Conservation (phyloP, 257 asterid species). For the Parsonsia alboflavescens region DNA sequence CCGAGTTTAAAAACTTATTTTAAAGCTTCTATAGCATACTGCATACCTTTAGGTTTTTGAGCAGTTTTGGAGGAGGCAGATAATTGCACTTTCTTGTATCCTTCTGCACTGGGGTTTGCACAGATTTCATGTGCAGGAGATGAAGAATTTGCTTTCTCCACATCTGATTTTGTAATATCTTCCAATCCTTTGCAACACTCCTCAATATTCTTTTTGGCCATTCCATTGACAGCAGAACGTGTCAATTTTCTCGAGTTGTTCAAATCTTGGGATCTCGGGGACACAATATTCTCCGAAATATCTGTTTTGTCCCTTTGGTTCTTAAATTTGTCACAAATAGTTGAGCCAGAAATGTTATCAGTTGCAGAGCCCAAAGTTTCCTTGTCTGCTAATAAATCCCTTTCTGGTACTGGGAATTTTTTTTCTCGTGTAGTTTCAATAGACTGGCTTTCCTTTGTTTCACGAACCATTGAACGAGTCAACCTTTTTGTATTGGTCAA, state of each 20-base stretch:
- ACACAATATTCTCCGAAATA: constrained; percentile 4
- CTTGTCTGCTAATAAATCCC: constrained; percentile 14
- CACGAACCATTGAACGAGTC: constrained; percentile 32
- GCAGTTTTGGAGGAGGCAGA: constrained; percentile 18
- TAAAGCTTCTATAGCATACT: neutral
- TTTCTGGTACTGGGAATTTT: neutral
- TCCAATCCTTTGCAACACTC: constrained; percentile 19
- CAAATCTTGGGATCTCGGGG: neutral
- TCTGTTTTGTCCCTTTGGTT: constrained; percentile 15
- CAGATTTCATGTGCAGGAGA: constrained; percentile 4
- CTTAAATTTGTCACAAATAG: neutral
- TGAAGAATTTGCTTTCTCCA: constrained; percentile 12
- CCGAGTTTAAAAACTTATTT: neutral
- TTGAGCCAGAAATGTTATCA: constrained; percentile 12
- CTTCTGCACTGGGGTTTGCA: constrained; percentile 16
- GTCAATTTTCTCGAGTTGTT: constrained; percentile 30
- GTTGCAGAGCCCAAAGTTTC: constrained; percentile 12
- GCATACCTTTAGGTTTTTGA: constrained; percentile 36
- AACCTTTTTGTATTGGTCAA: constrained; percentile 23
- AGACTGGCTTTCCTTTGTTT: constrained; percentile 18
- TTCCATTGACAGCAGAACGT: constrained; percentile 26
- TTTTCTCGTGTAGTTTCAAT: constrained; percentile 1
- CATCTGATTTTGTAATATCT: constrained; percentile 11
- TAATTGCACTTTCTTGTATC: constrained; percentile 6
- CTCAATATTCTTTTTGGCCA: constrained; percentile 18